These are phyloP conservation scores for Exophiala dermatitidis DNA, from an alignment of 2,329 filamentous ascomycete species.

Conservation along the genomic window DNA sequence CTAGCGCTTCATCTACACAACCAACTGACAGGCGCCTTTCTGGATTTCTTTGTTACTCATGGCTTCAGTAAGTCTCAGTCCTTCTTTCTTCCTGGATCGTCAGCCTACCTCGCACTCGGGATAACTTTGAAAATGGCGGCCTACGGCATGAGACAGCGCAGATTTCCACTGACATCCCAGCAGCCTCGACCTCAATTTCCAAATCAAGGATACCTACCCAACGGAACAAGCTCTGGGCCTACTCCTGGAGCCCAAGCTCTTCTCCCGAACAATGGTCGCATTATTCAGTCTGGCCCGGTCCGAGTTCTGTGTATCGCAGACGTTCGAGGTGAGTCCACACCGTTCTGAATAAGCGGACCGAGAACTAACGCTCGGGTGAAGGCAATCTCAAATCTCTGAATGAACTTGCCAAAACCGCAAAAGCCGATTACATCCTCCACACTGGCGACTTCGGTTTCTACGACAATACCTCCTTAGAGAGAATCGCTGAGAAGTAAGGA, in stretches of 20 bases:
- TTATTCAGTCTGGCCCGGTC: constrained; percentile 43
- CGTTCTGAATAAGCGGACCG: not conserved
- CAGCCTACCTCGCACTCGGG: constrained; percentile 1
- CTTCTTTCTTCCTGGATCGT: constrained; percentile 1
- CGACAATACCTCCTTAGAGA: constrained; percentile 87
- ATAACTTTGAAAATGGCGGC: constrained; percentile 32
- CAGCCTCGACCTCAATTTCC: constrained; percentile 28
- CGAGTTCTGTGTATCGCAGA: constrained; percentile 46
- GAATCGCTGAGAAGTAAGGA: constrained; percentile 93
- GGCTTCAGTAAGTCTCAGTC: constrained; percentile 41
- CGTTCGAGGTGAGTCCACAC: constrained; percentile 40
- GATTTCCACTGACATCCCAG: constrained; percentile 19
- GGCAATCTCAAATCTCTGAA: constrained; percentile 94
- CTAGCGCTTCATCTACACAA: constrained; percentile 12
- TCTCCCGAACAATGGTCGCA: constrained; percentile 44
- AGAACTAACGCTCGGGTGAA: constrained; percentile 35
- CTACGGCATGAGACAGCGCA: constrained; percentile 7
- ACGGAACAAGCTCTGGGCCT: constrained; percentile 39
- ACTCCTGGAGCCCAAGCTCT: constrained; percentile 43
- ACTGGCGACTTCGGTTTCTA: constrained; percentile 99
- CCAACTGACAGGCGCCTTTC: constrained; percentile 3
- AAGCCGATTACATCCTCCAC: constrained; percentile 95
- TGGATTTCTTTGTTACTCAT: constrained; percentile 30
- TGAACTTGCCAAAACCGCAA: constrained; percentile 88
- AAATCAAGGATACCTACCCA: constrained; percentile 36